A percentile compares a stretch with the other conserved stretches of the same genome.
Conservation (phyloP, 176 grass and related monocot genomes). For the Melocanna baccifera region DNA sequence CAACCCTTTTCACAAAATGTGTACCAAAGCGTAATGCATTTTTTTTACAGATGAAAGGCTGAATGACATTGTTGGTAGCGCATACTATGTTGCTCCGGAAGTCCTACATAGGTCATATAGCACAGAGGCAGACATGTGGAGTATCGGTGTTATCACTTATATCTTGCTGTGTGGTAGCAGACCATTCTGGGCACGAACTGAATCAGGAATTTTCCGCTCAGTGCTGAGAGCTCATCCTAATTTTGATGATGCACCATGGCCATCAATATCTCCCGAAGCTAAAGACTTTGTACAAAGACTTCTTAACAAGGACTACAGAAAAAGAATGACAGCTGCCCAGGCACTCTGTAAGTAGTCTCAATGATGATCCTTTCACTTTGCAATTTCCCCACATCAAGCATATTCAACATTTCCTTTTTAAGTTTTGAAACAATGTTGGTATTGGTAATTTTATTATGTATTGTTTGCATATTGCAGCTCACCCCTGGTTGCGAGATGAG, state of each 20-base stretch:
- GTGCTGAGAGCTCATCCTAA: constrained; percentile 97
- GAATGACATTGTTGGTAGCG: constrained; percentile 99
- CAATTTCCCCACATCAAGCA: background rate
- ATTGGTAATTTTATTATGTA: constrained; percentile 6
- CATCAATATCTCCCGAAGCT: constrained; percentile 68
- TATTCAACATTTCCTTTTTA: constrained; percentile 24
- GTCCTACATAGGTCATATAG: constrained; percentile 95
- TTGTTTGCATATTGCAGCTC: constrained; percentile 53
- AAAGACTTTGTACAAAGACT: constrained; percentile 99
- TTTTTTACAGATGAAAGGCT: constrained; percentile 89
- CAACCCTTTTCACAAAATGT: background rate
- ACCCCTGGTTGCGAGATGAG: constrained; percentile 88
- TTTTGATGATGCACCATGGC: constrained; percentile 85
- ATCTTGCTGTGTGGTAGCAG: constrained; percentile 96
- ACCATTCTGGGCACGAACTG: constrained; percentile 97
- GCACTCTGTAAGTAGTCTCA: constrained; percentile 69
- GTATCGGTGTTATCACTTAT: constrained; percentile 93
- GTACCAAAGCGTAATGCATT: constrained; percentile 11
- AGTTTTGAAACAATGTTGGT: constrained; percentile 11
- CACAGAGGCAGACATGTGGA: constrained; percentile 99
- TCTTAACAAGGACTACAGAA: constrained; percentile 98
- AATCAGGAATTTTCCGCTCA: constrained; percentile 98
- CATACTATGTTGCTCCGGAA: constrained; percentile 99
- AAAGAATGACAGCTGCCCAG: constrained; percentile 97
- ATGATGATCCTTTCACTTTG: background rate